Percentiles rank a stretch among this genome's conserved stretches.
Evolutionary conservation across 225 moss, liverwort and hornwort species (phyloP).

Genomic region (Rhytidiadelphus loreus): DNA sequence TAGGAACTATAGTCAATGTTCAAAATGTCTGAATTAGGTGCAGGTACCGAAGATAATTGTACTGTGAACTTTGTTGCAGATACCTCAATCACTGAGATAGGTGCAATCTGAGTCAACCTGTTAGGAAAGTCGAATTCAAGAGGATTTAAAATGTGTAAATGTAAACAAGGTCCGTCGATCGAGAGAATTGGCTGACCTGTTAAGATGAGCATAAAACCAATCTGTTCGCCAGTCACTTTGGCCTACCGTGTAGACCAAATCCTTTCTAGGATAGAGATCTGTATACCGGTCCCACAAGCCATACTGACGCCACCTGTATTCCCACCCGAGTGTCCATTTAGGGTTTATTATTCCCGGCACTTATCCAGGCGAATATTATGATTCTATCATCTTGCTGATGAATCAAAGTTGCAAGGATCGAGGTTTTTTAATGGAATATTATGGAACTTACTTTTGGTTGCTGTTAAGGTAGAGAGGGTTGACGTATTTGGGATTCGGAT

Average conservation of each 20-base stretch:
- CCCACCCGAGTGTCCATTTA: background rate
- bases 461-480: slow-evolving; percentile 73
- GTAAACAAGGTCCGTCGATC: background rate
- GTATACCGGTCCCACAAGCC: slow-evolving; percentile 86
- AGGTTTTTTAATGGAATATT: background rate
- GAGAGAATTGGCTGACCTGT: slow-evolving; percentile 32
- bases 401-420: background rate
- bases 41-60: background rate
- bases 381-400: background rate
- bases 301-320: slow-evolving; percentile 74
- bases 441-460: slow-evolving; percentile 42
- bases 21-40: background rate
- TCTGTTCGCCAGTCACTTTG: slow-evolving; percentile 72
- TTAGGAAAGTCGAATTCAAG: background rate
- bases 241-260: slow-evolving; percentile 65
- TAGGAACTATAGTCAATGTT: background rate
- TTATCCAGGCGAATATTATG: background rate
- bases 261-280: slow-evolving; percentile 50
- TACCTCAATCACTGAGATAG: background rate
- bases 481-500: slow-evolving; percentile 70
- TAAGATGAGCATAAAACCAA: slow-evolving; percentile 81
- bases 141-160: background rate
- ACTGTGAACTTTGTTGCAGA: background rate
- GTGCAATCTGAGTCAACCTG: background rate
- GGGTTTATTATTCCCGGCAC: background rate